These are phyloP conservation scores for Acacia pycnantha DNA, from an alignment of 331 rosid species.

Conservation along the genomic window DNA sequence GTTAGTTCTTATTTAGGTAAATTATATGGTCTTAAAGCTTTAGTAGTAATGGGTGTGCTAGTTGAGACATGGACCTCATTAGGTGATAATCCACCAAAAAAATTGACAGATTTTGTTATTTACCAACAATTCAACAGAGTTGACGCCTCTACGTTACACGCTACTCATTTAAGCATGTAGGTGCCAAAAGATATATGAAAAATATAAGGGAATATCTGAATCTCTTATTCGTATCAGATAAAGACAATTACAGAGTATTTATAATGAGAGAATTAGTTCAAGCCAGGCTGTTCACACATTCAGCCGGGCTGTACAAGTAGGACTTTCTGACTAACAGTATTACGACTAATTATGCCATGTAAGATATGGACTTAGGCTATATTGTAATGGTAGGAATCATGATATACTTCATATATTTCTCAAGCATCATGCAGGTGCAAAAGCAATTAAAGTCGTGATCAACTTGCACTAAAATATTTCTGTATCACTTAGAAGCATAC, in stretches of 20 bases:
- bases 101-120: background rate
- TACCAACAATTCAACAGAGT: background rate
- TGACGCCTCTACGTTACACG: background rate
- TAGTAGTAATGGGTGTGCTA: background rate
- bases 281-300: too few relatives aligned
- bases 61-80: background rate
- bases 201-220: too few relatives aligned
- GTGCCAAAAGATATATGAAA: too few relatives aligned
- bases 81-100: background rate
- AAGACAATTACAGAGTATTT: too few relatives aligned
- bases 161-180: background rate
- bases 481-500: background rate
- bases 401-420: background rate
- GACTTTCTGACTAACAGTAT: too few relatives aligned
- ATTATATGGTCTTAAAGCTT: background rate
- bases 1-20: background rate
- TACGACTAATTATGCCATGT: too few relatives aligned
- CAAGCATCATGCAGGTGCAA: background rate
- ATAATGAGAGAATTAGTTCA: too few relatives aligned
- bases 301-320: too few relatives aligned
- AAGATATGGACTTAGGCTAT: too few relatives aligned
- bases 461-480: background rate
- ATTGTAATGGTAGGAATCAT: background rate
- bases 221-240: too few relatives aligned
- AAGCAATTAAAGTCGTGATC: background rate